Percentiles rank a stretch among this genome's conserved stretches.
These are phyloP conservation scores for Mangifera indica DNA, from an alignment of 345 rosid species.

Conservation along the genomic window DNA sequence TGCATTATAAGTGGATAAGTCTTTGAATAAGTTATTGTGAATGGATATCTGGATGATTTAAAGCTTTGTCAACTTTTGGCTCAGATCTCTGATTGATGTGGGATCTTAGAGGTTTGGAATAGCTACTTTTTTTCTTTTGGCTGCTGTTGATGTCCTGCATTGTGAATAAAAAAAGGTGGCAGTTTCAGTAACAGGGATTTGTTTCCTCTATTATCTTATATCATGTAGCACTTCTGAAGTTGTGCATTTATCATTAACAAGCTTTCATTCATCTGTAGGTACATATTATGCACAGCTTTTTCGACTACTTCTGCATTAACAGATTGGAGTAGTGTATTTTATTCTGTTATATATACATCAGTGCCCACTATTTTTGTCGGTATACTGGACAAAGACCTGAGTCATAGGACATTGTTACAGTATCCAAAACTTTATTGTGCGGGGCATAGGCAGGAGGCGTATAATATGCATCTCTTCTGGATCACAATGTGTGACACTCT, in stretches of 20 bases:
- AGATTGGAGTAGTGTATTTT: conserved; percentile 82
- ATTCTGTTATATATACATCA: conserved; percentile 74
- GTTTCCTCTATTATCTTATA: not conserved
- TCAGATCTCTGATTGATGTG: not conserved
- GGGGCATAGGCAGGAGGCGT: conserved; percentile 73
- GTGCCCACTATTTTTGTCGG: conserved; percentile 76
- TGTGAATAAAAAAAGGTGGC: not conserved
- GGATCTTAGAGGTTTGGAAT: not conserved
- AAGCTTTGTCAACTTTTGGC: not conserved
- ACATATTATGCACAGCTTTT: conserved; percentile 67
- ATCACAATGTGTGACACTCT: conserved; percentile 66
- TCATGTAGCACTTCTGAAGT: not conserved
- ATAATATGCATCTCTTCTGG: conserved; percentile 73
- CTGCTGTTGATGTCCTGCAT: not conserved
- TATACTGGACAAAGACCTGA: conserved; percentile 72
- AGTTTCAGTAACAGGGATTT: not conserved
- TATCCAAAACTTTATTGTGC: conserved; percentile 71
- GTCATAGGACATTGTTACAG: conserved; percentile 56
- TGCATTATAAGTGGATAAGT: not conserved
- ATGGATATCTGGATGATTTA: not conserved
- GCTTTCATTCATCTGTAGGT: conserved; percentile 44
- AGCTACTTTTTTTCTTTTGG: too few species aligned
- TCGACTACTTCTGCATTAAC: conserved; percentile 78
- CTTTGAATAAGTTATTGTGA: not conserved
- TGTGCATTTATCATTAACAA: conserved; percentile 5